Evolutionary conservation across 169 alveolate species (phyloP).

Genomic region (Nephromyces sp.): DNA sequence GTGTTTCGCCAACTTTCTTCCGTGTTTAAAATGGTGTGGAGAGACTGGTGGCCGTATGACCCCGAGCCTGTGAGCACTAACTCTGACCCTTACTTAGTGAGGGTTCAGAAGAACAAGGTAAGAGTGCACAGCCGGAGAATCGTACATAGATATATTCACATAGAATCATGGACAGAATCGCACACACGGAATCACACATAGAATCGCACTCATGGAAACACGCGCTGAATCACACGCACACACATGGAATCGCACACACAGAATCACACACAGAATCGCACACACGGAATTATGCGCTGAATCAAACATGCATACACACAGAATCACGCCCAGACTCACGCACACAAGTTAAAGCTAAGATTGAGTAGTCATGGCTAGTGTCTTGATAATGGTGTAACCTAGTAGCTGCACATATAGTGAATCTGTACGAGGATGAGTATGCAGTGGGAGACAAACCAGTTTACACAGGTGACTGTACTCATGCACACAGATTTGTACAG

Average conservation of each 20-base stretch:
- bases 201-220: not conserved
- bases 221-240: not conserved
- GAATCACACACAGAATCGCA: not conserved
- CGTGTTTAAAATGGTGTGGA: constrained; percentile 19
- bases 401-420: too few relatives aligned
- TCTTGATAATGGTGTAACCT: too few relatives aligned
- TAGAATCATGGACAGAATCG: not conserved
- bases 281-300: not conserved
- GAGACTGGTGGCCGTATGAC: constrained; percentile 21
- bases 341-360: too few relatives aligned
- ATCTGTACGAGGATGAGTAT: too few relatives aligned
- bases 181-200: not conserved
- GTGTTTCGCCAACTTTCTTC: too few relatives aligned
- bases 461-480: too few relatives aligned
- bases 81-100: constrained; percentile 11
- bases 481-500: too few relatives aligned
- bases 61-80: not conserved
- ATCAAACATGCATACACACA: too few relatives aligned
- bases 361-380: too few relatives aligned
- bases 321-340: too few relatives aligned
- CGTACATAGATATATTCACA: not conserved
- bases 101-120: not conserved
- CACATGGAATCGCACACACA: not conserved
- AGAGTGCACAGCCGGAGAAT: not conserved
- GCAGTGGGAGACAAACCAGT: too few relatives aligned